phyloP scores from a whole-genome alignment of 257 asterid species.

The Penstemon eatonii region DNA sequence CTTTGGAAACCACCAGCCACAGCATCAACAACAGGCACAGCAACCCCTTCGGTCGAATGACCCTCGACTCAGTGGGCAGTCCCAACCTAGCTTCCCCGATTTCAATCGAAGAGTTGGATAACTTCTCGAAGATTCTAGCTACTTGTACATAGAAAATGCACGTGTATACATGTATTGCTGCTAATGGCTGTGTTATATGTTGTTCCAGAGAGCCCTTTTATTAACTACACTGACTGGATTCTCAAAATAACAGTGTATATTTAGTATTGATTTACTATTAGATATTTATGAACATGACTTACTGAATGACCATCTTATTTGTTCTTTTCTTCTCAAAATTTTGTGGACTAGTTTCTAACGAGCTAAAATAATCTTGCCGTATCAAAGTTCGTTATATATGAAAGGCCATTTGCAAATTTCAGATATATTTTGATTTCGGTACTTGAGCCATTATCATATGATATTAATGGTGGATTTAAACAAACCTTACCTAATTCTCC shows the following conservation, averaged over 20 bases:
- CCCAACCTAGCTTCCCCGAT: conserved; percentile 44
- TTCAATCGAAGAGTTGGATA: conserved; percentile 47
- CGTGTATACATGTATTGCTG: conserved; percentile 7
- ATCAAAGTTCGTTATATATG: too few species aligned
- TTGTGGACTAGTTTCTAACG: background rate
- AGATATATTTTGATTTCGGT: too few species aligned
- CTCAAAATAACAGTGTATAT: background rate
- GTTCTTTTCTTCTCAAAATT: conserved; percentile 1
- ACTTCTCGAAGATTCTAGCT: conserved; percentile 10
- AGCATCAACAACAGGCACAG: conserved; percentile 40
- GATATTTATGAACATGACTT: background rate
- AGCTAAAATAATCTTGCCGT: too few species aligned
- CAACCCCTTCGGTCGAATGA: conserved; percentile 33
- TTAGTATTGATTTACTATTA: background rate
- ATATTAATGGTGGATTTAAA: too few species aligned
- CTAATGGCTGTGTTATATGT: conserved; percentile 7
- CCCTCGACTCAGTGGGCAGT: conserved; percentile 36
- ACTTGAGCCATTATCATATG: too few species aligned
- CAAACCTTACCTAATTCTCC: too few species aligned
- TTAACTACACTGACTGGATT: background rate
- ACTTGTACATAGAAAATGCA: conserved; percentile 20
- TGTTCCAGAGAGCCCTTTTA: conserved; percentile 1
- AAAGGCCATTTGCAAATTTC: too few species aligned
- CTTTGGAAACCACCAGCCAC: conserved; percentile 45
- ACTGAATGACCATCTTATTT: conserved; percentile 8